Evolutionary conservation across 31 red algal species (phyloP), one percentile per base, ranked within the genome.

Genomic region (Bonnemaisonia californica): DNA sequence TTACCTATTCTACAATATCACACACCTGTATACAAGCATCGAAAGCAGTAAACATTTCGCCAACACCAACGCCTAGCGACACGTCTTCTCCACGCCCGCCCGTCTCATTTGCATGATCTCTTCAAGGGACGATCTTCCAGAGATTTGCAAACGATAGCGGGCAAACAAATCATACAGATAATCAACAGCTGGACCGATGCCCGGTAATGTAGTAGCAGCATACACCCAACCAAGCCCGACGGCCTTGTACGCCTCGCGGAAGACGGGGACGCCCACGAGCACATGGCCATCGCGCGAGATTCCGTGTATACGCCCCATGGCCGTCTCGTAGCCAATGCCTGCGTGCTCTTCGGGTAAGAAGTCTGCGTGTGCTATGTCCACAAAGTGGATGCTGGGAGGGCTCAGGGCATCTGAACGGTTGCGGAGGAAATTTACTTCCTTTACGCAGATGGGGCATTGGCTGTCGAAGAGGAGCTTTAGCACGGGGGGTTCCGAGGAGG

Each of bases 191-290:
- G 47, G 39, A 30, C 77, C 80, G 12, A 93, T 26, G 4, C 59
- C 36, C 0, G 85, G 90, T 30, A 90, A 5, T 31, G 57, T 62
- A 1, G 94, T 93, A 8, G 47, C 58, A 0, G 87, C 90, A 76
- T 89, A 97, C 41, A 97, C 55, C 89, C 85, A 93, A 22, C 94
- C 94, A 21, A 97, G 76, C 3, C 94, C 94, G 2, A 97, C 45
- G 16, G 63, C 94, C 26, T 86, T 85, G 47, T 97, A 97, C 29
- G 82, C 81, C 0, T 12, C 3, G 56, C 91, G 95, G 54, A 98
- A 98, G 2, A 91, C 95, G 9, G 56, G 70, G 69, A 98, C 80
- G 41, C 87, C 91, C 7, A 35, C 24, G 1, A 98, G 41, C 13
- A 98, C 86, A 1, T 34, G 61, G 3, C 91, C 95, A 57, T 98